Conservation (phyloP, 108 stramenopile species). For the Halocafeteria seosinensis region DNA sequence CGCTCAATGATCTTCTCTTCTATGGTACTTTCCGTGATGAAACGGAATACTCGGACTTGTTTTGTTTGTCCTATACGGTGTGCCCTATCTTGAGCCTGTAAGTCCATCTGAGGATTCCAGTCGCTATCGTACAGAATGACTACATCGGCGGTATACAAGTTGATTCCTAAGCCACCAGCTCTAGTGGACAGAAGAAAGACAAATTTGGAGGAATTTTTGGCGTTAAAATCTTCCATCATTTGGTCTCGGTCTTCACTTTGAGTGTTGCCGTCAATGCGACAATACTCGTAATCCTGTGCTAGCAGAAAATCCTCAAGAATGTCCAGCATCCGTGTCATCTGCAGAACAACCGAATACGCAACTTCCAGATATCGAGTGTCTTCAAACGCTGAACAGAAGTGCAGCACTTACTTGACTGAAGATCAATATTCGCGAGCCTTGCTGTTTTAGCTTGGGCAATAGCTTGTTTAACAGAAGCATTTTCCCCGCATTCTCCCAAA, state of each 20-base stretch:
- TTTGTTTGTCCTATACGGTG: slow-evolving; percentile 88
- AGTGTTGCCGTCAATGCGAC: slow-evolving; percentile 90
- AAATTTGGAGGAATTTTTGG: slow-evolving; percentile 67
- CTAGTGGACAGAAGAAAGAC: slow-evolving; percentile 82
- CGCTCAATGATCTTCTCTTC: slow-evolving; percentile 97
- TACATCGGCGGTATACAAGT: slow-evolving; percentile 88
- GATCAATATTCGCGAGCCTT: slow-evolving; percentile 36
- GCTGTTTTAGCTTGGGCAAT: slow-evolving; percentile 36
- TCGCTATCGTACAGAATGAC: slow-evolving; percentile 89
- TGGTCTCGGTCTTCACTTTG: slow-evolving; percentile 72
- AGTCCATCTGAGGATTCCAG: slow-evolving; percentile 83
- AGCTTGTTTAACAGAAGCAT: slow-evolving; percentile 50
- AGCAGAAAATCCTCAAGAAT: slow-evolving; percentile 41
- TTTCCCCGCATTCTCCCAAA: slow-evolving; percentile 90
- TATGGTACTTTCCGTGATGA: slow-evolving; percentile 84
- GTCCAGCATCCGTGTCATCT: slow-evolving; percentile 46
- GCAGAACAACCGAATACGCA: too few species aligned
- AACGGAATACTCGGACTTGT: slow-evolving; percentile 91
- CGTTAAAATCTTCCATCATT: slow-evolving; percentile 87
- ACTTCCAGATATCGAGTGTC: slow-evolving; percentile 7
- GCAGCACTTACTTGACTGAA: too few species aligned
- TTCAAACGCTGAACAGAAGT: slow-evolving; percentile 15
- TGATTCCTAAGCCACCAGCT: slow-evolving; percentile 90
- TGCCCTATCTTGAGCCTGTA: slow-evolving; percentile 90
- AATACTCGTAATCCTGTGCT: slow-evolving; percentile 64